Evolutionary conservation across 2,329 filamentous ascomycete species (phyloP), one percentile per base, ranked within the genome.

Genomic region (Dothiorella sarmentorum): DNA sequence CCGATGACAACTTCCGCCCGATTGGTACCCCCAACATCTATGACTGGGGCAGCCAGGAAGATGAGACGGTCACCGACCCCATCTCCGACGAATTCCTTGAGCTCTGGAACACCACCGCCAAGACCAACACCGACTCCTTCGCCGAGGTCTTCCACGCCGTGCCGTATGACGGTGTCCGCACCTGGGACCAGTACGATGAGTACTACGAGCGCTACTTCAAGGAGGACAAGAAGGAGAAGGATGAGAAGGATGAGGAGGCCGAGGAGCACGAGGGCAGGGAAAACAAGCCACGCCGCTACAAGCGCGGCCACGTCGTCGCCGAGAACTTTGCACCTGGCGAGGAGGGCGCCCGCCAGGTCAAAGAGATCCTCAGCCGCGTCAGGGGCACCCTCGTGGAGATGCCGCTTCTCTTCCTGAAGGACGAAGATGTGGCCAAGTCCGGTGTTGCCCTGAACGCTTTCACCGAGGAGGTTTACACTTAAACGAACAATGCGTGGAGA

Each of bases 321-420:
- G 76, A 79, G 63, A 76, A 78, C 58, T 80, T 80, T 60, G 62
- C 64, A 4, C 68, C 70, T 31, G 63, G 65, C 7, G 72, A 75
- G 45, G 67, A 76, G 59, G 77, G 76, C 27, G 67, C 76, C 20
- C 63, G 65, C 31, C 75, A 80, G 66, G 75, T 80, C 44, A 85
- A 84, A 67, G 87, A 89, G 53, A 85, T 93, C 68, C 90, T 96
- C 83, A 87, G 63, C 35, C 71, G 66, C 26, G 89, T 92, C 7
- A 85, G 87, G 43, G 77, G 77, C n/a, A 78, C 71, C 17, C 63
- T 80, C 49, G 77, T 97, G 7, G 90, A 96, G 78, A 97, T 97
- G 92, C 91, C 91, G 26, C 78, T 97, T 65, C 79, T 90, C 64
- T 97, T 97, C 77, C 77, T 96, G 71, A 87, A 88, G 66, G 88